These are phyloP conservation scores for Clarireedia hainanense DNA, from an alignment of 2,329 filamentous ascomycete species.

Conservation along the genomic window DNA sequence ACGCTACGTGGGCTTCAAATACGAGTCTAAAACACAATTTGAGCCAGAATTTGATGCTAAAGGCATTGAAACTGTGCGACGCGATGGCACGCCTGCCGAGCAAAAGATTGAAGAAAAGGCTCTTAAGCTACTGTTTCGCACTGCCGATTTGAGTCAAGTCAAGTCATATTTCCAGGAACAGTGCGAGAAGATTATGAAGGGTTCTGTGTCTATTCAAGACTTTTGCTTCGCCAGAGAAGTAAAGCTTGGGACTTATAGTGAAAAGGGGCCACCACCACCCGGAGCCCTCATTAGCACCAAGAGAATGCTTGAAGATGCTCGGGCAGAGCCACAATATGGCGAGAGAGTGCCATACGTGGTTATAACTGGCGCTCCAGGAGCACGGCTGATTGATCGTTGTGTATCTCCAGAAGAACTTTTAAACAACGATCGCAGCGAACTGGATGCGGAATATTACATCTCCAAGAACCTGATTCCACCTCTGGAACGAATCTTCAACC, in stretches of 20 bases:
- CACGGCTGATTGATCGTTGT: conserved; percentile 79
- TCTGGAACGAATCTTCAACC: conserved; percentile 90
- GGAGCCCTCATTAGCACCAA: conserved; percentile 83
- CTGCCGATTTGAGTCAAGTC: conserved; percentile 78
- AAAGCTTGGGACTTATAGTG: conserved; percentile 79
- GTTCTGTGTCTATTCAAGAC: conserved; percentile 82
- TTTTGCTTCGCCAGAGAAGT: conserved; percentile 95
- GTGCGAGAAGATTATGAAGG: conserved; percentile 87
- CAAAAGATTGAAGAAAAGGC: conserved; percentile 95
- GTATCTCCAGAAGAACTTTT: conserved; percentile 81
- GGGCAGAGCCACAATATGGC: conserved; percentile 87
- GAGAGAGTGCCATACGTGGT: conserved; percentile 95
- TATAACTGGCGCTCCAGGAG: conserved; percentile 77
- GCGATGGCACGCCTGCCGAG: conserved; percentile 89
- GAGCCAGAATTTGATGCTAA: conserved; percentile 94
- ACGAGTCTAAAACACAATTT: conserved; percentile 67
- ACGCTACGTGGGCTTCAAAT: conserved; percentile 96
- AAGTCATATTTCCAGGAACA: conserved; percentile 87
- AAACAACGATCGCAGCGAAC: conserved; percentile 64
- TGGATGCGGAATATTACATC: conserved; percentile 97
- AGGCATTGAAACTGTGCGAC: conserved; percentile 92
- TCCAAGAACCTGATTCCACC: conserved; percentile 92
- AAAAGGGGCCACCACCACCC: conserved; percentile 70
- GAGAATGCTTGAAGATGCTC: conserved; percentile 77
- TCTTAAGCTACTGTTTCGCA: conserved; percentile 81